Evolutionary conservation across 164 flowering plant species (phyloP), one percentile per base, ranked within the genome.

Genomic region (Liriodendron chinense): DNA sequence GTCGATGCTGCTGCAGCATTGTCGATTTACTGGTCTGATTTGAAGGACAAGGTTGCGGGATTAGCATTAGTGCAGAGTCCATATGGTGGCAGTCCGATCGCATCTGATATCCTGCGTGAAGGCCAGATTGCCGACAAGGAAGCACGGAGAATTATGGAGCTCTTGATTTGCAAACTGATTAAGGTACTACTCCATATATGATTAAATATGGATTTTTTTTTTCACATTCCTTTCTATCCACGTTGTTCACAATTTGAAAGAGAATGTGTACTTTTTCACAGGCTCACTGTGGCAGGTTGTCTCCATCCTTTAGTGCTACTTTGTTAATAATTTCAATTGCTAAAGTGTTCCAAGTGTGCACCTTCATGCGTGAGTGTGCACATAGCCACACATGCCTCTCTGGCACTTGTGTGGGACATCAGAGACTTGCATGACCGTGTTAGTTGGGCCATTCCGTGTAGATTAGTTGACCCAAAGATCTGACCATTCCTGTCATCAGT

Each of bases 1-100:
- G 91, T 94, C 64, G 98, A 94, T 89, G 94, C 96, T 72, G 98
- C 96, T 16, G 98, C 98, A 48, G 98, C 98, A 74, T 85, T 94
- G 78, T 88, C 98, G 9, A 67, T 89, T 26, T 93, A 90, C 76
- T 89, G 87, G 90, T 59, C 72, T 50, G 90, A 89, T 71, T 83
- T 94, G 84, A 79, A 86, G 77, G 86, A 82, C 76, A 95, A 92
- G 80, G 98, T 94, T 79, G 97, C 89, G 16, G 98, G 97, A 23
- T 80, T 95, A 73, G 95, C 89, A 23, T 81, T 93, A 73, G 97
- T 92, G 47, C 98, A 95, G 82, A 87, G 94, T 80, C 98, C 98
- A 13, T 95, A 90, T 69, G 98, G 93, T 59, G 98, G 98, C 69
- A 86, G 84, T 59, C 98, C 98, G 0, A 59, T 93, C 68, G 99